Conservation (phyloP, 345 rosid species). For the Sonneratia alba region DNA sequence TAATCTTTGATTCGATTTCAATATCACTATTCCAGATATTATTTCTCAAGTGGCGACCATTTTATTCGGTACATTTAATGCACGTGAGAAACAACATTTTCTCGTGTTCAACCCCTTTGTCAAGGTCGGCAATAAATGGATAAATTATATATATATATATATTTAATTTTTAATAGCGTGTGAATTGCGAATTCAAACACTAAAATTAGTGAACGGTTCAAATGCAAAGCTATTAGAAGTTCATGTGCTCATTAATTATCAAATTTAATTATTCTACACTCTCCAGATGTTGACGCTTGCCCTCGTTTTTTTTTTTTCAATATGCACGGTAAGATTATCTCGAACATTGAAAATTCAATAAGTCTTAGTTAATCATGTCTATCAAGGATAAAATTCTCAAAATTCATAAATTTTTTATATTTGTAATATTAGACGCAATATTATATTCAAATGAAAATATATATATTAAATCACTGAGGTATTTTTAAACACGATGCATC, state of each 20-base stretch:
- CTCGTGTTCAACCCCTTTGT: conserved; percentile 11
- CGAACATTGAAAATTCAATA: too few species aligned
- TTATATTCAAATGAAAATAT: background rate
- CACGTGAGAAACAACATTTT: conserved; percentile 1
- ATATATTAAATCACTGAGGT: background rate
- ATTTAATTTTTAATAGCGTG: too few species aligned
- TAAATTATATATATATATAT: background rate
- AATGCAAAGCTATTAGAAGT: background rate
- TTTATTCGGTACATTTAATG: background rate
- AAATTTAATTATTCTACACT: background rate
- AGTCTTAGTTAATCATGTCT: too few species aligned
- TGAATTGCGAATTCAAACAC: background rate
- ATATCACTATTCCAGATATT: too few species aligned
- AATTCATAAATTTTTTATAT: too few species aligned
- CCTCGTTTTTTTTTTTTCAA: too few species aligned
- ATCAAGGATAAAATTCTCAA: too few species aligned
- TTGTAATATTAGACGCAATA: background rate
- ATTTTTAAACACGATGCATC: too few species aligned
- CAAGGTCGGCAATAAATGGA: background rate
- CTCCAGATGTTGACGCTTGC: too few species aligned
- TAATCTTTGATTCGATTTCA: too few species aligned
- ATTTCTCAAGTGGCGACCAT: too few species aligned
- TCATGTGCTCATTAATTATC: background rate
- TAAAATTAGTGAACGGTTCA: background rate
- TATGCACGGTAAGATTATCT: too few species aligned